These are phyloP conservation scores for Acanthamoeba sp. DNA, from an alignment of 208 protist genomes.

Conservation along the genomic window DNA sequence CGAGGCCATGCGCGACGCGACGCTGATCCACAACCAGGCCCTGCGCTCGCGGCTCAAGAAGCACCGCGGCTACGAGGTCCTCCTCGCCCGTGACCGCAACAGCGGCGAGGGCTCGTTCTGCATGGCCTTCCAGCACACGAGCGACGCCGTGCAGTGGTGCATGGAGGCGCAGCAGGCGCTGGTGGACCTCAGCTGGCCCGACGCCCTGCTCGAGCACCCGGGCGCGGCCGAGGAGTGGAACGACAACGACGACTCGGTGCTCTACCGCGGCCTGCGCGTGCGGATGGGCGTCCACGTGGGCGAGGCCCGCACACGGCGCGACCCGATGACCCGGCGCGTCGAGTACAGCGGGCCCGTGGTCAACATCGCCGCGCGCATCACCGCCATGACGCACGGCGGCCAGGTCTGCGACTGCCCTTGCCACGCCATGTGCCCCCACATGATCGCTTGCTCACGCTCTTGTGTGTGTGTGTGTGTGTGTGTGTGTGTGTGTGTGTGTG, in stretches of 20 bases:
- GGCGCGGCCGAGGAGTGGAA: conserved; percentile 59
- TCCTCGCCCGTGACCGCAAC: not conserved
- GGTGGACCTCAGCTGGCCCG: conserved; percentile 17
- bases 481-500: not conserved
- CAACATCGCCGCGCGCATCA: conserved; percentile 31
- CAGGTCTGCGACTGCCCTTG: not conserved
- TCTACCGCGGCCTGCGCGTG: conserved; percentile 49
- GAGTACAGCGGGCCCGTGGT: conserved; percentile 55
- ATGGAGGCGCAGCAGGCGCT: conserved; percentile 24
- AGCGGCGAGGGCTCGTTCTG: conserved; percentile 68
- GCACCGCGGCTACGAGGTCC: conserved; percentile 63
- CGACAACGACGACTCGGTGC: not conserved
- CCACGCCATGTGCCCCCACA: not conserved
- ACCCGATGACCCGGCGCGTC: conserved; percentile 40
- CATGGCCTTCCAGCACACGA: conserved; percentile 38
- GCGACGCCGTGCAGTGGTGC: conserved; percentile 36
- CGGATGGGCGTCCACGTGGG: conserved; percentile 59
- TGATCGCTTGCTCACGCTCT: not conserved
- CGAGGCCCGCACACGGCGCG: not conserved
- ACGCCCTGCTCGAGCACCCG: conserved; percentile 22
- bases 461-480: not conserved
- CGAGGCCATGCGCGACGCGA: conserved; percentile 64
- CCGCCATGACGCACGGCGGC: conserved; percentile 39
- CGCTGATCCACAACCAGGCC: conserved; percentile 20
- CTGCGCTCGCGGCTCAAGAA: conserved; percentile 17